These are phyloP conservation scores for Pythium coloratum DNA, from an alignment of 352 stramenopile species.

Conservation along the genomic window DNA sequence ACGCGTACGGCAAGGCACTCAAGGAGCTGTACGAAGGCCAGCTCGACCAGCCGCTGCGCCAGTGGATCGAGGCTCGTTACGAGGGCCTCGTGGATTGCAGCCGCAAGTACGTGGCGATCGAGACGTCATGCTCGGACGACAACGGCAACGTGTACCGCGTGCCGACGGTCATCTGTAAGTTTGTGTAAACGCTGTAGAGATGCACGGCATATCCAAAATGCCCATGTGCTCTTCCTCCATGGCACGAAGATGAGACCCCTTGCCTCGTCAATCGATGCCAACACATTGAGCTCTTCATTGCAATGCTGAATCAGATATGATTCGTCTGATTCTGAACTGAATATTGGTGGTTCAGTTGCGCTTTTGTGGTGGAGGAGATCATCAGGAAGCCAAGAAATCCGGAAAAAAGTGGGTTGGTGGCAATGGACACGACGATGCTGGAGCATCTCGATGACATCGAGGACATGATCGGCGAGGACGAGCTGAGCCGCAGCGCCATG, in stretches of 20 bases:
- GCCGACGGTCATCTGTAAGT: constrained; percentile 87
- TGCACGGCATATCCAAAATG: not conserved
- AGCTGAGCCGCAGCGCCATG: constrained; percentile 54
- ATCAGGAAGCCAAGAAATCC: not conserved
- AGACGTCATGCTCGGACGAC: constrained; percentile 85
- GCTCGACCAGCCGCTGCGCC: constrained; percentile 50
- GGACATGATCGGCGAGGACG: constrained; percentile 77
- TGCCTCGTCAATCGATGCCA: not conserved
- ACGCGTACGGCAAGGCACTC: constrained; percentile 67
- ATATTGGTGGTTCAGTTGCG: constrained; percentile 3
- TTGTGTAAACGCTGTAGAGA: constrained; percentile 39
- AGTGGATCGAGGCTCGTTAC: constrained; percentile 78
- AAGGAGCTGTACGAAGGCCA: constrained; percentile 74
- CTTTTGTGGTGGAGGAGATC: constrained; percentile 18
- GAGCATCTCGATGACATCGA: constrained; percentile 70
- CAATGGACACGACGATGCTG: constrained; percentile 24
- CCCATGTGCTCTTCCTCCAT: not conserved
- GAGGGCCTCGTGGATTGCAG: constrained; percentile 79
- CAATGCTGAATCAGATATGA: constrained; percentile 18
- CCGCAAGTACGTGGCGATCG: constrained; percentile 82
- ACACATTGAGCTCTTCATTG: constrained; percentile 1
- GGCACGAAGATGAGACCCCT: not conserved
- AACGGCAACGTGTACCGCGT: constrained; percentile 82
- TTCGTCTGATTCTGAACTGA: constrained; percentile 18
- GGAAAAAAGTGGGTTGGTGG: not conserved